Percentiles rank a stretch among this genome's conserved stretches.
Evolutionary conservation across 2,329 filamentous ascomycete species (phyloP).

Genomic region (Diaporthe citri): DNA sequence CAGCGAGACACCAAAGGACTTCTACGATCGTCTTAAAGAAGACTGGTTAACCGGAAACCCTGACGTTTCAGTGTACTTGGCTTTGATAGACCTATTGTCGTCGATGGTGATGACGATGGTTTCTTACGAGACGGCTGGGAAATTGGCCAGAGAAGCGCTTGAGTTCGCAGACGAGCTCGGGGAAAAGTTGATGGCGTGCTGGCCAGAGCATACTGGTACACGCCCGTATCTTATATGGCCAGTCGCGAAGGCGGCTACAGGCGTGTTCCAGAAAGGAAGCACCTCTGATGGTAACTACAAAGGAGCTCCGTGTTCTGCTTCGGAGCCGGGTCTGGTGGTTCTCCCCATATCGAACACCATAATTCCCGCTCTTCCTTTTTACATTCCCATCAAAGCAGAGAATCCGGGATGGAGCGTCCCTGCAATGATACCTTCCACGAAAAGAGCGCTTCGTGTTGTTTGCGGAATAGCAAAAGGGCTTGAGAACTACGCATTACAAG

Average conservation of each 20-base stretch:
- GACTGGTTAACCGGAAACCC: neutral
- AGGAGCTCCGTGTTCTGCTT: neutral
- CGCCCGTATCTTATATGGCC: constrained; percentile 1
- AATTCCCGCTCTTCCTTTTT: neutral
- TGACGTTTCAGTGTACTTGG: constrained; percentile 4
- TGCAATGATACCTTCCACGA: neutral
- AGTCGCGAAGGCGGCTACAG: neutral
- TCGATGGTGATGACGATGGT: neutral
- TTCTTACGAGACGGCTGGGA: neutral
- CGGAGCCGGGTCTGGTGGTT: neutral
- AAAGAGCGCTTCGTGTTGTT: neutral
- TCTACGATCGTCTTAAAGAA: neutral
- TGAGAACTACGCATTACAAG: constrained; percentile 1
- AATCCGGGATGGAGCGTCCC: neutral
- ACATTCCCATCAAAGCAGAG: neutral
- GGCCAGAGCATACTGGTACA: neutral
- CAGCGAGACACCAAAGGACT: neutral
- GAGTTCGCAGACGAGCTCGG: neutral
- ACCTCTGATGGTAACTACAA: neutral
- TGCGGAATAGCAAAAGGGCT: neutral
- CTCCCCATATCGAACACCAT: neutral
- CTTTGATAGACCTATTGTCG: constrained; percentile 8
- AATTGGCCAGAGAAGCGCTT: neutral
- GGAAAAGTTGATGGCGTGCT: neutral
- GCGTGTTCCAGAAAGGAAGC: neutral